Conservation (phyloP, 495 filamentous ascomycete species). For the Tuber microsphaerosporum region DNA sequence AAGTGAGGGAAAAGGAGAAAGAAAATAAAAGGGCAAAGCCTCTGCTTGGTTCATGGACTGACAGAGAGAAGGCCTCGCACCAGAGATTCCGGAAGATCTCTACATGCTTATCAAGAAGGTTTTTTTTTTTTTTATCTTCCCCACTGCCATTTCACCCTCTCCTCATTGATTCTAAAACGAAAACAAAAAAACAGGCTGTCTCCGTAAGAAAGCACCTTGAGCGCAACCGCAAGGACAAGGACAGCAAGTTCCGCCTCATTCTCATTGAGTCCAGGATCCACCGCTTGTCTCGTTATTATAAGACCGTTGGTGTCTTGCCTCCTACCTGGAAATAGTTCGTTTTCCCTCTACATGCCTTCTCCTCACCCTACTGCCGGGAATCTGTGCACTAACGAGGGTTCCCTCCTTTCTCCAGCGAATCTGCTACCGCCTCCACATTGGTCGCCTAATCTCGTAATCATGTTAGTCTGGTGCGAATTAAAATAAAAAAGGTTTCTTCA, state of each 20-base stretch:
- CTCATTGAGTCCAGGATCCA: slow-evolving; percentile 98
- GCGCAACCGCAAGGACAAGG: slow-evolving; percentile 99
- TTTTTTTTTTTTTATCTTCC: slow-evolving; percentile 37
- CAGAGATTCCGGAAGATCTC: slow-evolving; percentile 94
- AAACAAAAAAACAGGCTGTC: slow-evolving; percentile 58
- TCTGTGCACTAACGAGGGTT: slow-evolving; percentile 3
- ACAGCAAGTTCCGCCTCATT: slow-evolving; percentile 99
- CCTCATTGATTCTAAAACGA: slow-evolving; percentile 2
- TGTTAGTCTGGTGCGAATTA: not conserved
- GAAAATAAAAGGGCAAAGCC: slow-evolving; percentile 44
- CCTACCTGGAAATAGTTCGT: slow-evolving; percentile 90
- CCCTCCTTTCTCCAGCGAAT: slow-evolving; percentile 42
- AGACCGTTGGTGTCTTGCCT: slow-evolving; percentile 94
- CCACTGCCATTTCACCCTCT: not conserved
- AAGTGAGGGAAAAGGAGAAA: not conserved
- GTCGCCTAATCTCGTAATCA: slow-evolving; percentile 35
- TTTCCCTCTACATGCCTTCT: not conserved
- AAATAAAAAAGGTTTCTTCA: not conserved
- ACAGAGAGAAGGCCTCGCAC: slow-evolving; percentile 99
- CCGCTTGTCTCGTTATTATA: slow-evolving; percentile 64
- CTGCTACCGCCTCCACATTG: slow-evolving; percentile 49
- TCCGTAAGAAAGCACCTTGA: slow-evolving; percentile 99
- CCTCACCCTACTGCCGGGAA: not conserved
- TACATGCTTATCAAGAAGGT: slow-evolving; percentile 99
- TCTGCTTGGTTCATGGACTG: slow-evolving; percentile 95